Base-by-base conservation (phyloP, 441 rosid species). In the Macaranga tanarius region DNA sequence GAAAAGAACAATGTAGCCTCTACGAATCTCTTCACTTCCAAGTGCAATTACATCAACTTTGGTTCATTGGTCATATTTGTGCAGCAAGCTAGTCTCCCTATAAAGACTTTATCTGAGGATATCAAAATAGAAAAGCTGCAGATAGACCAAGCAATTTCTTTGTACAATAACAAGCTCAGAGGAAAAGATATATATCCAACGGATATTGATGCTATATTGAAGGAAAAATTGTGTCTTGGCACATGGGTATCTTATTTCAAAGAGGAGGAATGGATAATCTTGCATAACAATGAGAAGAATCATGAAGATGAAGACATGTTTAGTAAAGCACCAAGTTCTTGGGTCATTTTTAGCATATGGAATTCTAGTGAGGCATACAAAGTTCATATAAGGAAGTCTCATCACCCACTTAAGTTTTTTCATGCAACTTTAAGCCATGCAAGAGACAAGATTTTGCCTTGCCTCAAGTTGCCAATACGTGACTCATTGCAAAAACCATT, bases 281-380 rank as follows among this genome's bases (percentile, higher is more conserved):
- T 70, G 71, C 73, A 62, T n/a, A 57, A 17, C 7, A 57, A 58
- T 10, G 62, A 64, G 11, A 69, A 73, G 50, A 19, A 62, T 65
- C 5, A 62, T 5, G 65, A 71, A 57, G 65, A 54, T 19, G 72
- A 64, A 71, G 83, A 73, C 19, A 47, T 72, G 34, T 23, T 69
- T 2, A 65, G 60, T 5, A 72, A 71, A 31, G 75, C 66, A 51
- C 86, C 86, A 64, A 66, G 78, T 60, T 80, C 88, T 51, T 84
- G 86, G 90, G 77, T 70, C 5, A 71, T 86, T 10, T 88, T 88
- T 34, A 86, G 92, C 79, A 58, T 84, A 25, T 88, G 92, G 92
- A 86, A 82, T 62, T 86, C 88, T 38, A 82, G 85, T 48, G 83
- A 86, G 28, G 78, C 88, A 10, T 78, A 73, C 73, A 77, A 77